A percentile compares a stretch with the other conserved stretches of the same genome.
phyloP scores from a whole-genome alignment of 2,329 filamentous ascomycete genomes.

The Paracoccidioides brasiliensis region DNA sequence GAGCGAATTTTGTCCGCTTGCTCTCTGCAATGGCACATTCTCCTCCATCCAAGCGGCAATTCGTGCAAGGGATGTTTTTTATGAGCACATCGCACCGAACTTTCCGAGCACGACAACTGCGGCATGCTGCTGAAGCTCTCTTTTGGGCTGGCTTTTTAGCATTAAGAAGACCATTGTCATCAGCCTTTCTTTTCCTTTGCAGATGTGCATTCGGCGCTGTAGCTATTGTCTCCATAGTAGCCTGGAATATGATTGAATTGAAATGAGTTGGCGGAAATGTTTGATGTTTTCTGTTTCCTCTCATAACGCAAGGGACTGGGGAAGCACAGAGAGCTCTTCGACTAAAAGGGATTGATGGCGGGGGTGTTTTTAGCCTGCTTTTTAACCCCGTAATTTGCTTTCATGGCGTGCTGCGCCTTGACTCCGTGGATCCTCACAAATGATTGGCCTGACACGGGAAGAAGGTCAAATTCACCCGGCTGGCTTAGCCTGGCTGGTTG shows the following conservation, averaged over 20 bases:
- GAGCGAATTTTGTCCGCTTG: constrained; percentile 44
- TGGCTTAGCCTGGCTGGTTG: neutral
- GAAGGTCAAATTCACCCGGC: neutral
- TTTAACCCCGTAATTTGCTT: neutral
- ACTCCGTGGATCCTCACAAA: neutral
- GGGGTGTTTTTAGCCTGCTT: neutral
- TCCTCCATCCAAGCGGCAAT: constrained; percentile 17
- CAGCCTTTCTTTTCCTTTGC: constrained; percentile 43
- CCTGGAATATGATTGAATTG: neutral
- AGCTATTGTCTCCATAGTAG: neutral
- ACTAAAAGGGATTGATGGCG: neutral
- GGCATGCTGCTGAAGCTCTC: constrained; percentile 38
- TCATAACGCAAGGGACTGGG: neutral
- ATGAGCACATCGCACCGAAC: constrained; percentile 40
- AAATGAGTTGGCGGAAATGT: neutral
- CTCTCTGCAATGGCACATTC: constrained; percentile 15
- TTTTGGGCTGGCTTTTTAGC: constrained; percentile 55
- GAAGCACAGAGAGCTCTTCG: neutral
- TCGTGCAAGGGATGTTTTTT: constrained; percentile 26
- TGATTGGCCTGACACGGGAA: neutral
- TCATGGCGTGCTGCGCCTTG: neutral
- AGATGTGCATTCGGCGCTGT: constrained; percentile 18
- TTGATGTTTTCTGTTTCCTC: neutral
- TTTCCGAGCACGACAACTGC: constrained; percentile 38
- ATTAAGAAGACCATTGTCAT: constrained; percentile 41